phyloP scores from a whole-genome alignment of 2,329 filamentous ascomycete species.

The Pochonia chlamydosporia region DNA sequence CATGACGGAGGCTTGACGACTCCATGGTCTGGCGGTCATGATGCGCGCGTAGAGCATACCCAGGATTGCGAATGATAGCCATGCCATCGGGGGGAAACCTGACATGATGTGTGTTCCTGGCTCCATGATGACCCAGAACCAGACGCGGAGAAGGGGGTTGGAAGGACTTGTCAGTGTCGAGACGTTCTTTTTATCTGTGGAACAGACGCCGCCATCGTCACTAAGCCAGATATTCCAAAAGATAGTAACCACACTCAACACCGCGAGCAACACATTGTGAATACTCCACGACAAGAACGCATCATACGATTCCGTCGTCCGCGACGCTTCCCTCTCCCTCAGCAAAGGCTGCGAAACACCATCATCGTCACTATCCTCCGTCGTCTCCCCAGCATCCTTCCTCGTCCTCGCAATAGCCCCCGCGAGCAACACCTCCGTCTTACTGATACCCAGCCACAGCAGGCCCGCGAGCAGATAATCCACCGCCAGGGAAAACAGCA shows the following conservation, averaged over 20 bases:
- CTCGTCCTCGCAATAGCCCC: conserved; percentile 15
- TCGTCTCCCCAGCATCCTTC: conserved; percentile 6
- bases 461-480: conserved; percentile 39
- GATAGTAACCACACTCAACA: conserved; percentile 30
- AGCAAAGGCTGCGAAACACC: conserved; percentile 28
- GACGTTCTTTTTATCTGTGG: not conserved
- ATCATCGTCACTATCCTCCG: conserved; percentile 1
- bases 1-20: conserved; percentile 15
- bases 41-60: conserved; percentile 38
- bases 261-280: conserved; percentile 31
- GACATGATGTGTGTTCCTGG: conserved; percentile 25
- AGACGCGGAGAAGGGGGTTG: conserved; percentile 27
- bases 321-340: not conserved
- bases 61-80: conserved; percentile 40
- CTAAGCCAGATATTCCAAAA: conserved; percentile 44
- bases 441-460: conserved; percentile 31
- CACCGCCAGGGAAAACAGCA: conserved; percentile 38
- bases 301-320: not conserved
- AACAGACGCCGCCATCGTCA: conserved; percentile 31
- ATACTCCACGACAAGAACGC: conserved; percentile 31
- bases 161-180: conserved; percentile 8
- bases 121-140: conserved; percentile 31
- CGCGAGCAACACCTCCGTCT: conserved; percentile 28
- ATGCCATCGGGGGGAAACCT: conserved; percentile 37
- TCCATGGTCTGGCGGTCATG: conserved; percentile 26